phyloP scores from a whole-genome alignment of 768 basidiomycete genomes.

The Auriscalpium orientale region DNA sequence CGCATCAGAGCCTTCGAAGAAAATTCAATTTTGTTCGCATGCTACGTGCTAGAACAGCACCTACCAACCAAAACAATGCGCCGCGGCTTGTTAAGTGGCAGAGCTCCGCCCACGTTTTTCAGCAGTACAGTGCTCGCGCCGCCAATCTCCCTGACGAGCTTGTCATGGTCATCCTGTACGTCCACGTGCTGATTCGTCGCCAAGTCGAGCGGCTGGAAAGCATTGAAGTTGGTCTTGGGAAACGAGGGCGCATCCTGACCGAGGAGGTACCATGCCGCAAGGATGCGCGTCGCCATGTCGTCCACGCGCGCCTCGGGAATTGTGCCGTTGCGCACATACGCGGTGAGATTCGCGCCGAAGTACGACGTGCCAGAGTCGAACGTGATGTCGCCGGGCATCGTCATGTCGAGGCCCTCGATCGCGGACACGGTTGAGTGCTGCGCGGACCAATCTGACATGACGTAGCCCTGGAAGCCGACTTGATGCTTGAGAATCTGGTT shows the following conservation, averaged over 20 bases:
- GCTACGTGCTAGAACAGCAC: conserved; percentile 19
- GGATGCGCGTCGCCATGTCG: conserved; percentile 78
- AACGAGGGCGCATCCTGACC: conserved; percentile 55
- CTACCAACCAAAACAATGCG: conserved; percentile 56
- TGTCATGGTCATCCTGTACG: conserved; percentile 62
- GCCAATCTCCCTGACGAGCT: conserved; percentile 65
- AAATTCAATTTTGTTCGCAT: conserved; percentile 10
- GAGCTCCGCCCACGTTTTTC: conserved; percentile 53
- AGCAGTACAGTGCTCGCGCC: conserved; percentile 67
- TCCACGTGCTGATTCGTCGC: conserved; percentile 53
- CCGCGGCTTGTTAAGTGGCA: conserved; percentile 54
- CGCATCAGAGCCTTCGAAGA: conserved; percentile 39
- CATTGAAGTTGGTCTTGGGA: conserved; percentile 67
- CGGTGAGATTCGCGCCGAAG: conserved; percentile 63
- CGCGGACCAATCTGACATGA: conserved; percentile 73
- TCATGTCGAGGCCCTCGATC: conserved; percentile 56
- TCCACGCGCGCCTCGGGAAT: conserved; percentile 59
- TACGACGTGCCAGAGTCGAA: conserved; percentile 41
- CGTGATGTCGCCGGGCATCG: conserved; percentile 52
- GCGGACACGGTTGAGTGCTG: conserved; percentile 55
- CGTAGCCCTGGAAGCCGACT: conserved; percentile 69
- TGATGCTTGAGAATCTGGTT: conserved; percentile 74
- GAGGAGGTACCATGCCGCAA: conserved; percentile 64
- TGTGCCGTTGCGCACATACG: conserved; percentile 62
- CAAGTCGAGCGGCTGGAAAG: conserved; percentile 44